phyloP scores from a whole-genome alignment of 768 basidiomycete species.

The Strobilomyces dryophilus region DNA sequence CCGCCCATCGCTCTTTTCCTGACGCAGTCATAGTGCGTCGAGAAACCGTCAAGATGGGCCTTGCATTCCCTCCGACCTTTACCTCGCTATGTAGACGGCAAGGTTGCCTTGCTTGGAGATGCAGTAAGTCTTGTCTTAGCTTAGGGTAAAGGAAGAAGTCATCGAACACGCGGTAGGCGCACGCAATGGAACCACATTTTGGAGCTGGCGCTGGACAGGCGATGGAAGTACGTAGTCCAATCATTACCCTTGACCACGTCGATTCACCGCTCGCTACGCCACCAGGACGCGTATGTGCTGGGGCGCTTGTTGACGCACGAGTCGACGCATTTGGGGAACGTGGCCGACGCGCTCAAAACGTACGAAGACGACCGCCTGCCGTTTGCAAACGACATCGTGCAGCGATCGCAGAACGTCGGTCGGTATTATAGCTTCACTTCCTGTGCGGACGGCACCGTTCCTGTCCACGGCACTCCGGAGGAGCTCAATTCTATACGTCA shows the following conservation, averaged over 20 bases:
- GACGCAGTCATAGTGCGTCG: constrained; percentile 27
- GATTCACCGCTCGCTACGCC: background rate
- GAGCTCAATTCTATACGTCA: constrained; percentile 7
- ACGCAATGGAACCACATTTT: constrained; percentile 45
- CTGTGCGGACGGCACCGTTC: background rate
- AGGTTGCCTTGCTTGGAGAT: constrained; percentile 47
- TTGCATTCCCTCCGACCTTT: constrained; percentile 40
- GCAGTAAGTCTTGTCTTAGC: constrained; percentile 31
- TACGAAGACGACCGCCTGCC: constrained; percentile 33
- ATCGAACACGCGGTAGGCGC: constrained; percentile 30
- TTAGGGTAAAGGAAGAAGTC: background rate
- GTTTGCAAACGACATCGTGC: constrained; percentile 22
- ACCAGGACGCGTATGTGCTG: constrained; percentile 30
- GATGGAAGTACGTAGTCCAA: constrained; percentile 36
- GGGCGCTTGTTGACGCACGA: constrained; percentile 27
- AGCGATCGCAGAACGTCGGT: constrained; percentile 18
- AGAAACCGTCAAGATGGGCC: constrained; percentile 40
- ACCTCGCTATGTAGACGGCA: constrained; percentile 34
- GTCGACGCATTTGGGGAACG: constrained; percentile 17
- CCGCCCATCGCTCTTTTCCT: background rate
- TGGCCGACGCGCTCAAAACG: constrained; percentile 24
- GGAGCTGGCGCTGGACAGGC: constrained; percentile 49
- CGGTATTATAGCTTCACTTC: constrained; percentile 19
- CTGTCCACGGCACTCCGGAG: background rate
- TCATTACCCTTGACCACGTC: background rate